Percentiles rank a stretch among this genome's conserved stretches.
Conservation (phyloP, 2,329 filamentous ascomycete genomes). For the Fusarium sp. region DNA sequence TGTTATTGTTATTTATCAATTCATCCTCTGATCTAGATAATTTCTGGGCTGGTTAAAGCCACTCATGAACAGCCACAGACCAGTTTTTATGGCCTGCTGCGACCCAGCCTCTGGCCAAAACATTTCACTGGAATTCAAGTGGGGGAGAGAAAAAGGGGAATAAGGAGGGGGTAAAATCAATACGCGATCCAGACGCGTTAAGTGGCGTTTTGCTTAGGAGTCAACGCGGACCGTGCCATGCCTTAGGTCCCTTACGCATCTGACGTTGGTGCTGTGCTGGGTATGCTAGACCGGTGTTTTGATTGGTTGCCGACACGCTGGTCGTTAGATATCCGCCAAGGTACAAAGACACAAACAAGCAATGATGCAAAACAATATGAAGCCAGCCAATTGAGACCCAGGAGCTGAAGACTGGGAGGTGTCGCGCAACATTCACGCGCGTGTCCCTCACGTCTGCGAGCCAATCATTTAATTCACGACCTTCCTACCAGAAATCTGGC, state of each 20-base stretch:
- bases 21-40: background rate
- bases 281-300: background rate
- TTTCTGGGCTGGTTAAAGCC: conserved; percentile 6
- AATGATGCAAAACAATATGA: conserved; percentile 18
- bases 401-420: conserved; percentile 3
- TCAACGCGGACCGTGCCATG: conserved; percentile 32
- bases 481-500: background rate
- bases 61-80: conserved; percentile 20
- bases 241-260: background rate
- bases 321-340: conserved; percentile 14
- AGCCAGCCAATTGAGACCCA: conserved; percentile 32
- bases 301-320: conserved; percentile 36
- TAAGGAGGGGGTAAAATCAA: conserved; percentile 15
- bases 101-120: conserved; percentile 29
- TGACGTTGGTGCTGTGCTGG: conserved; percentile 7
- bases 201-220: conserved; percentile 36
- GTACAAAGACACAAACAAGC: conserved; percentile 30
- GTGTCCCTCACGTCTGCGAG: conserved; percentile 9
- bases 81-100: conserved; percentile 29
- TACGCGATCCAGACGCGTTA: conserved; percentile 45
- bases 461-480: background rate
- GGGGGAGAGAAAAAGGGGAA: conserved; percentile 25
- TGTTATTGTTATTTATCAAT: conserved; percentile 23
- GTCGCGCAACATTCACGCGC: conserved; percentile 28
- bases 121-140: conserved; percentile 39